Base-by-base conservation (phyloP, 108 stramenopile species). In the Aurantiochytrium sp. region DNA sequence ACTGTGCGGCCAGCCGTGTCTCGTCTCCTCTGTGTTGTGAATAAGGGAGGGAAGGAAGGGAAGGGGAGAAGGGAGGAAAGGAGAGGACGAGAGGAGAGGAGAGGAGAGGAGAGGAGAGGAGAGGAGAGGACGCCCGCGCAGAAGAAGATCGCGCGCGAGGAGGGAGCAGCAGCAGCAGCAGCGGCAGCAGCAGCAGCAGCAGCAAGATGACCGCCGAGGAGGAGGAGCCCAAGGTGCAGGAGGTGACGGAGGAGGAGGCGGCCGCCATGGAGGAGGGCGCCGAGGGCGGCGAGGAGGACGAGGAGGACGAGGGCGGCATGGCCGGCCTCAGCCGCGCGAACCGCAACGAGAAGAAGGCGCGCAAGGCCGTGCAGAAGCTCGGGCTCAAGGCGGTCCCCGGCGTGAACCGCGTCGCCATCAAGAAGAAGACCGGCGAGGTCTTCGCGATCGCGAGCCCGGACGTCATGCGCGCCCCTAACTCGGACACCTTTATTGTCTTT, bases 331-430 rank as follows among this genome's bases (percentile, higher is more conserved):
- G 86, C 86, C 91, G 93, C 87, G 95, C 96, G 86, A 98, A 97
- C 95, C 97, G 98, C 85, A 95, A 95, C 89, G 99, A 99, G 94
- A 98, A 98, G 95, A 99, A 99, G 93, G 94, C 96, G 54, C 96
- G 99, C 88, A 98, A 98, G 95, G 97, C 97, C 68, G 96, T 99
- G 94, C 95, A 95, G 89, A 98, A 97, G 95, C 95, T 98, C 32
- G 96, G 96, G 55, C 96, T 99, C 97, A 95, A 96, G 73, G 93
- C 95, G 54, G 95, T 98, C 37, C 93, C 96, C 24, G 98, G 97
- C 86, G 93, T 99, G 90, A 87, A 95, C 69, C 95, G 98, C 87
- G 97, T 99, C 59, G 96, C 97, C 45, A 96, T 99, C 68, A 99
- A 98, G 95, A 98, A 97, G 92, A 94, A 95, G 87, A 97, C 97